Conservation (phyloP, 2,329 filamentous ascomycete genomes). For the Cercospora canescens region DNA sequence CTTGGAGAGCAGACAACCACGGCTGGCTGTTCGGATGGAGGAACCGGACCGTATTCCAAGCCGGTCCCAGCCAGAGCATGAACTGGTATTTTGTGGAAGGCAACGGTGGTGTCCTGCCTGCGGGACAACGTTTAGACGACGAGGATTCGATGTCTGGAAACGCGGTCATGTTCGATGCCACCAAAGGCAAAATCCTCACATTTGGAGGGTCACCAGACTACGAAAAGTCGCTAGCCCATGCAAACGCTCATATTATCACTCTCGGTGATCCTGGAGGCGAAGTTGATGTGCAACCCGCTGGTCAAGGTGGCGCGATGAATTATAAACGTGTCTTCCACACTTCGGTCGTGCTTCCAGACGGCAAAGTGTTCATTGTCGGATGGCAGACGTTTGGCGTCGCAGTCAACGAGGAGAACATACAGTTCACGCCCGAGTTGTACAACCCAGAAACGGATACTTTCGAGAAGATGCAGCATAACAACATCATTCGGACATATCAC, state of each 20-base stretch:
- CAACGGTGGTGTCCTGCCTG: slow-evolving; percentile 42
- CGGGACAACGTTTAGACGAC: slow-evolving; percentile 47
- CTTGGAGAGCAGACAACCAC: slow-evolving; percentile 54
- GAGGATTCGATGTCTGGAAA: slow-evolving; percentile 57
- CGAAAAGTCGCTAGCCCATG: slow-evolving; percentile 43
- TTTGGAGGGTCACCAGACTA: slow-evolving; percentile 53
- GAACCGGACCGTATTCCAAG: slow-evolving; percentile 57
- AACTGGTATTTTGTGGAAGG: slow-evolving; percentile 57
- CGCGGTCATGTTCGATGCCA: slow-evolving; percentile 59
- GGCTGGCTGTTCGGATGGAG: slow-evolving; percentile 44
- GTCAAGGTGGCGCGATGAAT: slow-evolving; percentile 24
- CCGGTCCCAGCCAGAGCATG: slow-evolving; percentile 55
- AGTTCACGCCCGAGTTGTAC: slow-evolving; percentile 23
- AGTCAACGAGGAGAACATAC: slow-evolving; percentile 24
- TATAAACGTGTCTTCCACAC: slow-evolving; percentile 33
- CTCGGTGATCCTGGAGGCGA: slow-evolving; percentile 36
- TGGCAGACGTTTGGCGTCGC: slow-evolving; percentile 23
- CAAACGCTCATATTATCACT: slow-evolving; percentile 53
- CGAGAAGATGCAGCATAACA: slow-evolving; percentile 15
- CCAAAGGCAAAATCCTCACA: slow-evolving; percentile 54
- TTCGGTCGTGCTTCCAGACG: slow-evolving; percentile 34
- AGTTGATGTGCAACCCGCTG: slow-evolving; percentile 1
- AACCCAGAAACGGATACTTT: slow-evolving; percentile 22
- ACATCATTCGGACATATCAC: slow-evolving; percentile 53
- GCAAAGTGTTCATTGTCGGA: slow-evolving; percentile 38